These are phyloP conservation scores for Geotrichum reessii DNA, from an alignment of 1,139 yeast genomes.

Conservation along the genomic window DNA sequence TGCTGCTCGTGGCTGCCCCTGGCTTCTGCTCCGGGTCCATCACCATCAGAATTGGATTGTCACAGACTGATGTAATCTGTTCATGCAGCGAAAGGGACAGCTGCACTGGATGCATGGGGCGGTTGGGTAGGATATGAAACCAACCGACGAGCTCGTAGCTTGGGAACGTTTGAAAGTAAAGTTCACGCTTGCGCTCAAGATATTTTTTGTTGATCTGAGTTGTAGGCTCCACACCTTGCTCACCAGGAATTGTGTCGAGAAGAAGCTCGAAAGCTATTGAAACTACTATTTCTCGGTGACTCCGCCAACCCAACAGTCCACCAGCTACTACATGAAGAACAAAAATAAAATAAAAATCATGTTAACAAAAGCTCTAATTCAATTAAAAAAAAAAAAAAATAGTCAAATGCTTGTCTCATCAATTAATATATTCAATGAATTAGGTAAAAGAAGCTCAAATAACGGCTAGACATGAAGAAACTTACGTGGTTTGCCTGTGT, in stretches of 20 bases:
- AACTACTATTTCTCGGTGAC: constrained; percentile 29
- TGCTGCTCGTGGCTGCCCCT: constrained; percentile 8
- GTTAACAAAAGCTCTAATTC: background rate
- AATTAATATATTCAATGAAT: background rate
- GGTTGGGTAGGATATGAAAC: constrained; percentile 28
- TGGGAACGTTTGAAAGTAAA: constrained; percentile 33
- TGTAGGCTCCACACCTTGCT: background rate
- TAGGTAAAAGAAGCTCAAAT: background rate
- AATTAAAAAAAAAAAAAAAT: background rate
- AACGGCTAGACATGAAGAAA: background rate
- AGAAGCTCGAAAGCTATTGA: constrained; percentile 35
- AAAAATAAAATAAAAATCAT: background rate
- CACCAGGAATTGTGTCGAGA: background rate
- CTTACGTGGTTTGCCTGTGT: constrained; percentile 20
- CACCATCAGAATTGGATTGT: constrained; percentile 21
- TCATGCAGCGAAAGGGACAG: constrained; percentile 24
- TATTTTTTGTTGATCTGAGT: constrained; percentile 18
- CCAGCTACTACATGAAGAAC: constrained; percentile 29
- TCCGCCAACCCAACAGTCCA: constrained; percentile 33
- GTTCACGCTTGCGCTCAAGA: constrained; percentile 25
- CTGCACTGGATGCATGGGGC: constrained; percentile 22
- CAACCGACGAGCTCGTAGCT: constrained; percentile 33
- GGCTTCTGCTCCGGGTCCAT: constrained; percentile 12
- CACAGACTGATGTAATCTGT: constrained; percentile 23
- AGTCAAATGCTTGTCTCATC: background rate